A percentile compares a stretch with the other conserved stretches of the same genome.
phyloP scores from a whole-genome alignment of 2,329 filamentous ascomycete species.

The Cercospora zeina region DNA sequence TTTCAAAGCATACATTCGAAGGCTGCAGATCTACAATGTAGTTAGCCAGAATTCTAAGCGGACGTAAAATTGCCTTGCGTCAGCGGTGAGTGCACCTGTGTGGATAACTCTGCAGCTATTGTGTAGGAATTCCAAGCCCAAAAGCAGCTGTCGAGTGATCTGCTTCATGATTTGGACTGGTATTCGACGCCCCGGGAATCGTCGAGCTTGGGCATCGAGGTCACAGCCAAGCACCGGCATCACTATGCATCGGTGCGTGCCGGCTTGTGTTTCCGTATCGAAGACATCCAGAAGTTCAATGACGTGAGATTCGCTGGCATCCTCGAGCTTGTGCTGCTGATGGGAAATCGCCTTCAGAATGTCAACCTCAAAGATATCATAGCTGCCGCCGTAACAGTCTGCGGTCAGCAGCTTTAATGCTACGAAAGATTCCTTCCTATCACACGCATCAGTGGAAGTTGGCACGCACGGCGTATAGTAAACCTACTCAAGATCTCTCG shows the following conservation, averaged over 20 bases:
- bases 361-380: not conserved
- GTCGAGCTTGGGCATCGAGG: not conserved
- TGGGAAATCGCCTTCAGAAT: not conserved
- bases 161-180: conserved; percentile 18
- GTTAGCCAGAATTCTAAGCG: not conserved
- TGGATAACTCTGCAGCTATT: conserved; percentile 23
- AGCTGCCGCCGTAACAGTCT: not conserved
- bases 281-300: not conserved
- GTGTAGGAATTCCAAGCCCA: conserved; percentile 28
- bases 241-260: not conserved
- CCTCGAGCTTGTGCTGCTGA: not conserved
- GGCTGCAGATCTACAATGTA: conserved; percentile 32
- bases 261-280: not conserved
- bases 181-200: conserved; percentile 1
- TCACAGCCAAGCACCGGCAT: not conserved
- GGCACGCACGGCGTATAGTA: not conserved
- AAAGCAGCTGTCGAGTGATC: conserved; percentile 27
- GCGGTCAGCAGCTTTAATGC: not conserved
- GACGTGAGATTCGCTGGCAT: not conserved
- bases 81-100: conserved; percentile 15
- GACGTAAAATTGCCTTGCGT: not conserved
- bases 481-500: not conserved
- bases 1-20: conserved; percentile 33
- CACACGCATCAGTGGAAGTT: not conserved
- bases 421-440: not conserved